phyloP scores from a whole-genome alignment of 768 basidiomycete species.

The Hebeloma cylindrosporum region DNA sequence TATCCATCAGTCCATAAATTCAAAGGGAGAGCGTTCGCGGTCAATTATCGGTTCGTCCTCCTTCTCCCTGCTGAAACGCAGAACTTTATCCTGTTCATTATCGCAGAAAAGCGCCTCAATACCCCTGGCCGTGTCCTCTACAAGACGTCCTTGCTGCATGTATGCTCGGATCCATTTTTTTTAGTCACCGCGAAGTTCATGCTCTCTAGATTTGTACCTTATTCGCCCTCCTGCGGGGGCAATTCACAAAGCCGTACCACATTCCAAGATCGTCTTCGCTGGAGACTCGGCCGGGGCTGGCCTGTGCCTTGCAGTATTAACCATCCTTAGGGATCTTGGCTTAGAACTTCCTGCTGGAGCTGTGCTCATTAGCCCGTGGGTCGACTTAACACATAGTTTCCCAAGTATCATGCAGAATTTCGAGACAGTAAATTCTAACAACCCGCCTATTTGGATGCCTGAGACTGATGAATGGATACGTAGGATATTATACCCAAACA shows the following conservation, averaged over 20 bases:
- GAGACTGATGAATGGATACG: background rate
- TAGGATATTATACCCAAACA: slow-evolving; percentile 70
- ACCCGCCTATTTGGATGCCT: background rate
- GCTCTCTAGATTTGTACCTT: slow-evolving; percentile 63
- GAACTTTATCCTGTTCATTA: slow-evolving; percentile 8
- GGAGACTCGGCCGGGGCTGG: slow-evolving; percentile 82
- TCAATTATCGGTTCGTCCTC: slow-evolving; percentile 45
- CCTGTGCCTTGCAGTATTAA: slow-evolving; percentile 57
- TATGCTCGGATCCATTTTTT: slow-evolving; percentile 24
- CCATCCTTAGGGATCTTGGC: slow-evolving; percentile 67
- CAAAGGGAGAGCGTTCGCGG: slow-evolving; percentile 64
- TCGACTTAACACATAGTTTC: slow-evolving; percentile 85
- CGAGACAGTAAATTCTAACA: slow-evolving; percentile 44
- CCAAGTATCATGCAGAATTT: slow-evolving; percentile 71
- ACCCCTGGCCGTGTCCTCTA: slow-evolving; percentile 77
- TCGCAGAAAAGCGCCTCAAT: slow-evolving; percentile 74
- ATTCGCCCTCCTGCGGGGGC: slow-evolving; percentile 65
- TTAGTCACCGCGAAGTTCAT: background rate
- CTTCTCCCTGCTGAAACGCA: background rate
- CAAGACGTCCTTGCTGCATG: slow-evolving; percentile 79
- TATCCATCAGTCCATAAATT: slow-evolving; percentile 58
- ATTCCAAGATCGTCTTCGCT: slow-evolving; percentile 70
- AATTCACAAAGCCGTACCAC: slow-evolving; percentile 60
- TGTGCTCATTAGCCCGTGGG: slow-evolving; percentile 79
- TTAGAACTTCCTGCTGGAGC: slow-evolving; percentile 74